Evolutionary conservation across 106 monocot species (phyloP).

Genomic region (Posidonia australis): DNA sequence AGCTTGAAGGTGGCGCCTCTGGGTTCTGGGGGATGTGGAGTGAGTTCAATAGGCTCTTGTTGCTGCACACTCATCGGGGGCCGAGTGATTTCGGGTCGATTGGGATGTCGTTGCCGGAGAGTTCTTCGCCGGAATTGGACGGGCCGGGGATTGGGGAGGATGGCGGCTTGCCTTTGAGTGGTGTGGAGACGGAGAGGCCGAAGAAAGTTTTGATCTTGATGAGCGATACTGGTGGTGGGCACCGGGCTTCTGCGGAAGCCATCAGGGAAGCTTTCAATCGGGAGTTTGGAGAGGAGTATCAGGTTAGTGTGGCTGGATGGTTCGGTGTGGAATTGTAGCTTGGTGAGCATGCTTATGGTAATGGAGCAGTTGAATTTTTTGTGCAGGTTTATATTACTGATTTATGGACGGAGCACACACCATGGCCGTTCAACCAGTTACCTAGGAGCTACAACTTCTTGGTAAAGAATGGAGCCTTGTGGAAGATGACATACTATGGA

Average conservation of each 20-base stretch:
- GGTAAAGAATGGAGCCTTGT: constrained; percentile 87
- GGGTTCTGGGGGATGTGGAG: constrained; percentile 3
- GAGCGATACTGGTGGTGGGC: constrained; percentile 27
- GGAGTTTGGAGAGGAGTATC: constrained; percentile 84
- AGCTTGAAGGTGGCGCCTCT: constrained; percentile 5
- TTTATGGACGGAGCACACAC: constrained; percentile 96
- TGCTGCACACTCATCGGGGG: background rate
- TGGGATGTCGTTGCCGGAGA: background rate
- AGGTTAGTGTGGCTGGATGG: constrained; percentile 29
- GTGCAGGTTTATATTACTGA: constrained; percentile 84
- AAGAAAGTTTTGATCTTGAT: constrained; percentile 30
- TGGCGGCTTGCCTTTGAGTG: constrained; percentile 1
- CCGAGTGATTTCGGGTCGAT: constrained; percentile 15
- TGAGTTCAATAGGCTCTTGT: constrained; percentile 13
- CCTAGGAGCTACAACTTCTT: constrained; percentile 95
- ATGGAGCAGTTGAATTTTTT: constrained; percentile 4
- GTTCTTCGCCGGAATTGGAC: background rate
- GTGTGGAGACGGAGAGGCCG: constrained; percentile 7
- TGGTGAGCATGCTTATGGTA: background rate
- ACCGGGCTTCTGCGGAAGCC: constrained; percentile 92
- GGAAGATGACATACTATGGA: constrained; percentile 96
- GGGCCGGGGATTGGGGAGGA: constrained; percentile 5
- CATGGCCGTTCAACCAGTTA: constrained; percentile 98
- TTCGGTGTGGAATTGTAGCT: background rate
- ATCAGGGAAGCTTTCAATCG: constrained; percentile 75